A percentile compares a stretch with the other conserved stretches of the same genome.
These are phyloP conservation scores for Xerocomellus intermedius DNA, from an alignment of 768 basidiomycete species.

Conservation along the genomic window DNA sequence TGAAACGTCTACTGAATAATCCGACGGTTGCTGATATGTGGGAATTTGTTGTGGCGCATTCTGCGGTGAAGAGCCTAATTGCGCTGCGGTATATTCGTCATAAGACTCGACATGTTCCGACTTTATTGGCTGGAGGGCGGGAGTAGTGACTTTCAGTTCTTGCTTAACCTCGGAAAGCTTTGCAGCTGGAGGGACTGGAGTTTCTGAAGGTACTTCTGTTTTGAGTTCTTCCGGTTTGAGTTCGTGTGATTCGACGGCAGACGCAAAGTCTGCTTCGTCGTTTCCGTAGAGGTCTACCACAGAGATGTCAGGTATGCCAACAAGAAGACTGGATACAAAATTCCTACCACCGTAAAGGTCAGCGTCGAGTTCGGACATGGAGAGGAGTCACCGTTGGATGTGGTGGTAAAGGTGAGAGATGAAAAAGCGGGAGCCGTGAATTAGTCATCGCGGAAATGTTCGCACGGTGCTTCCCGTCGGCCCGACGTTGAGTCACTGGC, in stretches of 20 bases:
- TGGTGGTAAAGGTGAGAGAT: slow-evolving; percentile 38
- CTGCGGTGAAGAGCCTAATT: slow-evolving; percentile 36
- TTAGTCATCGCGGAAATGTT: slow-evolving; percentile 29
- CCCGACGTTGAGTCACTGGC: slow-evolving; percentile 10
- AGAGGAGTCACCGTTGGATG: slow-evolving; percentile 8
- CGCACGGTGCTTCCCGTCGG: slow-evolving; percentile 25
- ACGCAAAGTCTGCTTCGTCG: slow-evolving; percentile 58
- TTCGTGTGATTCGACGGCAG: slow-evolving; percentile 42
- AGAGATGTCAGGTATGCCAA: background rate
- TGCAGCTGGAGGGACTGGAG: slow-evolving; percentile 17
- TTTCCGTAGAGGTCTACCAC: slow-evolving; percentile 63
- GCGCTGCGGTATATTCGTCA: slow-evolving; percentile 17
- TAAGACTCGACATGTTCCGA: slow-evolving; percentile 12
- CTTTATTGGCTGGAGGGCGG: slow-evolving; percentile 8
- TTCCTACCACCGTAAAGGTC: slow-evolving; percentile 83
- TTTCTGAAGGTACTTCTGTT: slow-evolving; percentile 26
- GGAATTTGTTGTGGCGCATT: slow-evolving; percentile 67
- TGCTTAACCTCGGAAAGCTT: slow-evolving; percentile 22
- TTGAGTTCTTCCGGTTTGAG: slow-evolving; percentile 28
- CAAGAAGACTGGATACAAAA: background rate
- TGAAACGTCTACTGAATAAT: slow-evolving; percentile 42
- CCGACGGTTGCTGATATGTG: slow-evolving; percentile 69
- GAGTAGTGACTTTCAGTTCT: slow-evolving; percentile 10
- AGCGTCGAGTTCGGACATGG: slow-evolving; percentile 82
- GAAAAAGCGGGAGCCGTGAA: slow-evolving; percentile 21